These are phyloP conservation scores for Neocallimastix lanati DNA, from an alignment of 192 early-diverging fungal genomes.

Conservation along the genomic window DNA sequence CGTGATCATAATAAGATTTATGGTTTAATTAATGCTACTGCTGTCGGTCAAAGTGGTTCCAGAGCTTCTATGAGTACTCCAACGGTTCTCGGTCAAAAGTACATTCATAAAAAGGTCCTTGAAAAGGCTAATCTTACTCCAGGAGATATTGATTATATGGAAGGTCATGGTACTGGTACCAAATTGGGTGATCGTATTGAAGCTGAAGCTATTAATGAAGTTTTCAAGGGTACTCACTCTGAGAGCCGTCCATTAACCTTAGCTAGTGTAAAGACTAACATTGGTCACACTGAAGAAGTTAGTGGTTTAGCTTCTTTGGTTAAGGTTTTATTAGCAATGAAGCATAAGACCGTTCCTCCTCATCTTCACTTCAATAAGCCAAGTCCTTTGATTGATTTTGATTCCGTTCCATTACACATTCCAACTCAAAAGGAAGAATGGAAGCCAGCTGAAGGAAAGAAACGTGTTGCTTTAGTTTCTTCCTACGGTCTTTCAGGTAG, in stretches of 20 bases:
- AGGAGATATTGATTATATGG: slow-evolving; percentile 11
- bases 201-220: slow-evolving; percentile 7
- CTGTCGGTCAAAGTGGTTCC: slow-evolving; percentile 13
- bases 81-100: neutral
- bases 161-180: slow-evolving; percentile 13
- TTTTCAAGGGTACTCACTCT: slow-evolving; percentile 3
- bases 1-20: slow-evolving; percentile 13
- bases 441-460: slow-evolving; percentile 1
- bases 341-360: slow-evolving; percentile 6
- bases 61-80: neutral
- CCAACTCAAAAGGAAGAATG: slow-evolving; percentile 8
- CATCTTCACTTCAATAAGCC: slow-evolving; percentile 7
- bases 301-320: slow-evolving; percentile 5
- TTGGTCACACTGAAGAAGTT: slow-evolving; percentile 10
- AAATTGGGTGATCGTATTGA: slow-evolving; percentile 15
- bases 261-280: slow-evolving; percentile 10
- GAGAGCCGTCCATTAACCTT: neutral
- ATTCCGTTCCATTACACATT: slow-evolving; percentile 5
- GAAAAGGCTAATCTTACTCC: slow-evolving; percentile 3
- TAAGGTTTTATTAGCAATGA: slow-evolving; percentile 11
- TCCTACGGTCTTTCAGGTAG: slow-evolving; percentile 12
- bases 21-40: slow-evolving; percentile 9
- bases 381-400: slow-evolving; percentile 10
- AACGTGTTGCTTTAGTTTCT: slow-evolving; percentile 8
- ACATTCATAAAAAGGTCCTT: neutral